Evolutionary conservation across 805 yeast species (phyloP).

Genomic region (Lipomyces yamadae): DNA sequence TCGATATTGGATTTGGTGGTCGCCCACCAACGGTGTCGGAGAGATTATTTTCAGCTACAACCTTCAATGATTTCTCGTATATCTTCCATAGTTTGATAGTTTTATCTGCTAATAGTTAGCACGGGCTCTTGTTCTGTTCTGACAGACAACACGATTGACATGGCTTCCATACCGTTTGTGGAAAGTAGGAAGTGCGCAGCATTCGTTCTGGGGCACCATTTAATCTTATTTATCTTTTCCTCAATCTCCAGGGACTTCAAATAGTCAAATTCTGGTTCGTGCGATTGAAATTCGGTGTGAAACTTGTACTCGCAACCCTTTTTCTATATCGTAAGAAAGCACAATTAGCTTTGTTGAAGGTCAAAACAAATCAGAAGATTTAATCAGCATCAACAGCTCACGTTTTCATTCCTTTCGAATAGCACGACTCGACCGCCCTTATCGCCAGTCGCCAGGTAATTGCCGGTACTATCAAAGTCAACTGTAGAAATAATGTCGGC

Average conservation of each 20-base stretch:
- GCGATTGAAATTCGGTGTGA: conserved; percentile 95
- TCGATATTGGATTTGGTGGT: conserved; percentile 34
- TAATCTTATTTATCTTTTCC: conserved; percentile 96
- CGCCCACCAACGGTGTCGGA: conserved; percentile 50
- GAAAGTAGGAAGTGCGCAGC: conserved; percentile 87
- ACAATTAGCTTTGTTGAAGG: not conserved
- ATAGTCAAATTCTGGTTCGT: conserved; percentile 98
- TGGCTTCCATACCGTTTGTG: conserved; percentile 58
- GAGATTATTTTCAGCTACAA: conserved; percentile 89
- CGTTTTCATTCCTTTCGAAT: conserved; percentile 80
- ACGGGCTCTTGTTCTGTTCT: not conserved
- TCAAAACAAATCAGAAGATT: not conserved
- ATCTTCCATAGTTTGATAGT: conserved; percentile 98
- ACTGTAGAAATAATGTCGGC: conserved; percentile 97
- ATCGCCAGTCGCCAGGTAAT: conserved; percentile 96
- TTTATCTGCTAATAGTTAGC: conserved; percentile 58
- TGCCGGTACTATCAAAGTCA: conserved; percentile 93
- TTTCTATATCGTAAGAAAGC: conserved; percentile 44
- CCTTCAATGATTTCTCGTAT: conserved; percentile 85
- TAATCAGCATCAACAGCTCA: conserved; percentile 10
- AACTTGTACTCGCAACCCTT: conserved; percentile 90
- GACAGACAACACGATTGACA: not conserved
- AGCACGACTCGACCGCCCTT: conserved; percentile 97
- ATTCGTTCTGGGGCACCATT: conserved; percentile 90
- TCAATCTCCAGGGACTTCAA: conserved; percentile 94